Evolutionary conservation across 345 rosid species (phyloP).

Genomic region (Angophora floribunda): DNA sequence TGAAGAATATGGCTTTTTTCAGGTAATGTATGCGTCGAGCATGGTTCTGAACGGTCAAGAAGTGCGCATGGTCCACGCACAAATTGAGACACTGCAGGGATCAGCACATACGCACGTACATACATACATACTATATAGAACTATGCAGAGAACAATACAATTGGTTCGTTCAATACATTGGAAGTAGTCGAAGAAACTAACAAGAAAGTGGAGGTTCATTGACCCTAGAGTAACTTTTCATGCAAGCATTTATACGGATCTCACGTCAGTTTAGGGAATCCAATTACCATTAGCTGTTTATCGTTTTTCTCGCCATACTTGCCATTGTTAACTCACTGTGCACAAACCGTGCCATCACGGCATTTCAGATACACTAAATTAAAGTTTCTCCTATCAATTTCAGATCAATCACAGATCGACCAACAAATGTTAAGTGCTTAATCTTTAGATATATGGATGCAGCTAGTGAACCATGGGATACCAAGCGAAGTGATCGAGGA

Average conservation of each 20-base stretch:
- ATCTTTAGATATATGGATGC: neutral
- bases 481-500: neutral
- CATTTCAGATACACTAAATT: neutral
- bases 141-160: neutral
- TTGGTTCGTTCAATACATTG: neutral
- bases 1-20: constrained; percentile 27
- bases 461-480: constrained; percentile 27
- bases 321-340: neutral
- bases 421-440: neutral
- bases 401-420: neutral
- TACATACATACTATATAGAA: neutral
- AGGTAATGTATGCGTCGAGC: constrained; percentile 2
- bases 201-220: neutral
- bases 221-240: neutral
- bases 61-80: neutral
- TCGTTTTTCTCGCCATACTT: neutral
- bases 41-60: neutral
- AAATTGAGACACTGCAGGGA: neutral
- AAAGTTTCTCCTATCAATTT: neutral
- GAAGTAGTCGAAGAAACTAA: neutral
- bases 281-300: neutral
- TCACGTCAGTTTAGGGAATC: neutral
- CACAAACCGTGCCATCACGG: neutral
- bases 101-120: neutral
- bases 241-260: neutral